Conservation (phyloP, 129 eudicot genomes). For the Heracleum sosnowskyi region DNA sequence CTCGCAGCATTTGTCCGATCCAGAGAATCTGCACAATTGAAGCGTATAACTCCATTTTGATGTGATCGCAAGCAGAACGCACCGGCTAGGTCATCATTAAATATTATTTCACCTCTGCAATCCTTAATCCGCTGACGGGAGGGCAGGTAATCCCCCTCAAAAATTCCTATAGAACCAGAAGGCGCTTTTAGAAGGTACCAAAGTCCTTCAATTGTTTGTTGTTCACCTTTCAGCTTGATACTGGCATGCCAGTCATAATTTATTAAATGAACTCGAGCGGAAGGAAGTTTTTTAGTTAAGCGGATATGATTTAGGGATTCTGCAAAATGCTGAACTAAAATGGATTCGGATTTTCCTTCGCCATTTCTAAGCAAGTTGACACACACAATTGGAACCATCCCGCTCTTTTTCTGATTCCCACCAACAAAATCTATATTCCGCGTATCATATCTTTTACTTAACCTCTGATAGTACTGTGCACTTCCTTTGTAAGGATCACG, state of each 20-base stretch:
- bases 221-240: constrained; percentile 78
- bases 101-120: constrained; percentile 83
- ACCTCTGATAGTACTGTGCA: constrained; percentile 73
- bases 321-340: constrained; percentile 88
- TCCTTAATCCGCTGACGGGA: constrained; percentile 73
- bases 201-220: constrained; percentile 84
- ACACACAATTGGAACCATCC: constrained; percentile 74
- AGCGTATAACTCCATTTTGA: constrained; percentile 94
- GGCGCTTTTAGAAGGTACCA: constrained; percentile 85
- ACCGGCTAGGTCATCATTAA: constrained; percentile 56
- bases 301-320: constrained; percentile 67
- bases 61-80: constrained; percentile 86
- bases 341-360: constrained; percentile 87
- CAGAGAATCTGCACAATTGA: constrained; percentile 95
- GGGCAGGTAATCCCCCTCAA: constrained; percentile 91
- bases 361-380: constrained; percentile 75
- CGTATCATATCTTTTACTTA: constrained; percentile 73
- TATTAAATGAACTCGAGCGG: constrained; percentile 60
- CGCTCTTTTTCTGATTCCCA: constrained; percentile 50
- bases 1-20: constrained; percentile 99
- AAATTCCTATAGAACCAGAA: constrained; percentile 74
- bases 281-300: constrained; percentile 64
- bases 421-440: constrained; percentile 38
- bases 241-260: constrained; percentile 99
- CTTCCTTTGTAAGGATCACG: constrained; percentile 94